Base-by-base conservation (phyloP, 2,329 filamentous ascomycete genomes). In the Xylaria sp. region DNA sequence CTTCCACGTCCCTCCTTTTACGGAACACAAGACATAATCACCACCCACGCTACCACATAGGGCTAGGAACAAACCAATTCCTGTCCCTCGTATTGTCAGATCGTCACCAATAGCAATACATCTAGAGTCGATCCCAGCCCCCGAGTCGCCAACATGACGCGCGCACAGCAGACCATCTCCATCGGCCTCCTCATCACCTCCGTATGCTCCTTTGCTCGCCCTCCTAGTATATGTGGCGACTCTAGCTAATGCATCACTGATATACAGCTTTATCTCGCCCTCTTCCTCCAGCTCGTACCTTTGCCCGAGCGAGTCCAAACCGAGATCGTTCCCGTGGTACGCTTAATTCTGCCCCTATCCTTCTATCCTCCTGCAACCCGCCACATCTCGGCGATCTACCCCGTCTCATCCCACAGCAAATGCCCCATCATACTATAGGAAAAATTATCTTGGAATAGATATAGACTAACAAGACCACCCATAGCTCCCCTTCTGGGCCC, bases 131-230 rank as follows among this genome's bases (percentile, higher is more conserved):
- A 4, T 12, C 23, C 17, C 50, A 57, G 54, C 33, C 23, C 21
- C 61, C 28, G 28, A 45, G 15, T 38, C 40, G 28, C n/a, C 50
- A 89, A 69, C 68, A 98, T 98, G 95, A 97, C 95, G 70, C 92
- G 94, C 79, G 95, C 95, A 21, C 89, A 92, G 78, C 94, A 98
- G 79, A 94, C 92, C 68, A 89, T 97, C 76, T 96, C 93, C 65
- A 84, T 97, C 74, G 89, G 88, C 74, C 88, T 97, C 73, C 85
- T 97, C 71, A 86, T 95, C 78, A 92, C 92, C 72, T 96, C 94
- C 38, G 94, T 97, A 89, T 72, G 87, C 68, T 64, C 45, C 49
- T 55, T 63, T 43, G 46, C 55, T 45, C 60, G 2, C 11, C 6
- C 56, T 58, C 63, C 47, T 23, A 23, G 19, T 3, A 7, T 37